phyloP scores from a whole-genome alignment of 1,284 basidiomycete species.

The Mycosarcoma maydis region DNA sequence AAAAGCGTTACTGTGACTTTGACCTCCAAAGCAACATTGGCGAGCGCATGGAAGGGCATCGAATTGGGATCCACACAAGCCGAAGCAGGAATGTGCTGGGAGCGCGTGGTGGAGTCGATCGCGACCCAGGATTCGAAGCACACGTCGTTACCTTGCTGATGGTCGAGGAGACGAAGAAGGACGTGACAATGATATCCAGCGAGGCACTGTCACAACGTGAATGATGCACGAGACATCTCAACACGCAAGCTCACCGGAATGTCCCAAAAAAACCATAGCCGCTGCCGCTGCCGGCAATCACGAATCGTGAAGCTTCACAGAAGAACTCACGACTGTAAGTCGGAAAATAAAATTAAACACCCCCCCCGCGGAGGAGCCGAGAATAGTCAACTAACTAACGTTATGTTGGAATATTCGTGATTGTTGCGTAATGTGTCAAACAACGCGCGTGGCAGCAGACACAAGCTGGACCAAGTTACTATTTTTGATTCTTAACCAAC shows the following conservation, averaged over 20 bases:
- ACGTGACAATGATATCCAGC: too few relatives aligned
- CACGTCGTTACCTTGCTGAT: constrained; percentile 1
- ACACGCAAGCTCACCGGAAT: too few relatives aligned
- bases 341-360: too few relatives aligned
- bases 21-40: neutral
- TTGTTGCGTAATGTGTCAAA: too few relatives aligned
- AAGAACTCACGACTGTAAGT: too few relatives aligned
- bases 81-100: constrained; percentile 15
- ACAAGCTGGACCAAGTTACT: neutral
- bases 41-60: constrained; percentile 11
- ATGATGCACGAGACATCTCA: neutral
- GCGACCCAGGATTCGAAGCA: constrained; percentile 10
- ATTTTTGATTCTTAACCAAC: too few relatives aligned
- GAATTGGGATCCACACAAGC: constrained; percentile 16
- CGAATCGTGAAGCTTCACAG: too few relatives aligned
- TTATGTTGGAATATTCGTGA: too few relatives aligned
- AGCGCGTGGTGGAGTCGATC: constrained; percentile 8
- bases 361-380: too few relatives aligned
- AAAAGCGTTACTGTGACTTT: constrained; percentile 12
- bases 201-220: too few relatives aligned
- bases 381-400: too few relatives aligned
- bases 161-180: neutral
- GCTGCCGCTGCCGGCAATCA: neutral
- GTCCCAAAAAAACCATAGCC: constrained; percentile 4
- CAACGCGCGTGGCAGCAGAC: constrained; percentile 1